Evolutionary conservation across 2,329 filamentous ascomycete genomes (phyloP).

Genomic region (Ceratocystis diversiconidia): DNA sequence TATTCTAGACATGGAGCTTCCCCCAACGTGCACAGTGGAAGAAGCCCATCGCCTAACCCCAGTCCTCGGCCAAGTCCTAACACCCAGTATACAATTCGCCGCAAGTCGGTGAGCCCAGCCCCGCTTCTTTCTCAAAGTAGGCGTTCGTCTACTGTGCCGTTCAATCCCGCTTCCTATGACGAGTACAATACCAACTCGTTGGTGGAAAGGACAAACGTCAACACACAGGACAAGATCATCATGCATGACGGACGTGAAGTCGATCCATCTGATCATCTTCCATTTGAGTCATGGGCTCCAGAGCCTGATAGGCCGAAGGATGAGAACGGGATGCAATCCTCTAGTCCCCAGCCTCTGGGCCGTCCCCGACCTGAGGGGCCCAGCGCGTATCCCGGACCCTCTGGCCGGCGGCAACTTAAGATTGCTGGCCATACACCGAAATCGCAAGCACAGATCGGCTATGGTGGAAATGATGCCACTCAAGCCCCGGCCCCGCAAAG

Average conservation of each 20-base stretch:
- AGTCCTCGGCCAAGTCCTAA: slow-evolving; percentile 27
- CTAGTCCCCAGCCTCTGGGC: slow-evolving; percentile 26
- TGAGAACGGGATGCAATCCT: slow-evolving; percentile 20
- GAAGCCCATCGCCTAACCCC: slow-evolving; percentile 28
- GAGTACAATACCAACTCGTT: slow-evolving; percentile 48
- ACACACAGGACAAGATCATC: slow-evolving; percentile 52
- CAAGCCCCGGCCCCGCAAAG: slow-evolving; percentile 23
- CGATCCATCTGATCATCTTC: slow-evolving; percentile 68
- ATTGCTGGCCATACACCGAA: slow-evolving; percentile 34
- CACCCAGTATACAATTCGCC: slow-evolving; percentile 40
- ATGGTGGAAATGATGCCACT: slow-evolving; percentile 23
- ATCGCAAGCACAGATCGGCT: slow-evolving; percentile 23
- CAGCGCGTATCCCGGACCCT: slow-evolving; percentile 24
- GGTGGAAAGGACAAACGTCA: slow-evolving; percentile 22
- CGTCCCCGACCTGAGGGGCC: slow-evolving; percentile 38
- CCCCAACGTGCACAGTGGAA: not conserved
- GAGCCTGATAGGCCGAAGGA: slow-evolving; percentile 46
- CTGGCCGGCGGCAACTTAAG: slow-evolving; percentile 35
- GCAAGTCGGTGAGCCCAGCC: slow-evolving; percentile 63
- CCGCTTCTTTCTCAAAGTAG: slow-evolving; percentile 38
- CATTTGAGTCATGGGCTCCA: slow-evolving; percentile 62
- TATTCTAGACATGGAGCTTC: slow-evolving; percentile 9
- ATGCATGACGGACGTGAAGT: slow-evolving; percentile 62
- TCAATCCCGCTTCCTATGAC: slow-evolving; percentile 63
- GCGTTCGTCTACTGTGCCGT: slow-evolving; percentile 49